These are phyloP conservation scores for Pichia paraexigua DNA, from an alignment of 805 yeast species.

Conservation along the genomic window DNA sequence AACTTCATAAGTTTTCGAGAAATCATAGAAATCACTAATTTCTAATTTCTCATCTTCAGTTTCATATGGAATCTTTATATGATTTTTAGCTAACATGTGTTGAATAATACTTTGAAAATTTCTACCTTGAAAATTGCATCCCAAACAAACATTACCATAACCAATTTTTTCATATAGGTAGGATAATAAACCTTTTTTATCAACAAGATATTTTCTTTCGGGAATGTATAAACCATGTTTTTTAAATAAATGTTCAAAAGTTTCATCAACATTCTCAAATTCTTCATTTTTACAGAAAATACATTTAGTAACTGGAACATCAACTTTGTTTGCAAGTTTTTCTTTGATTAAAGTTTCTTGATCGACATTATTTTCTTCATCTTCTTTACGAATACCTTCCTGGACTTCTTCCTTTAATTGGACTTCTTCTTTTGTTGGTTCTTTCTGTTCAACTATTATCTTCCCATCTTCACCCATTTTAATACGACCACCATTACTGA, in stretches of 20 bases:
- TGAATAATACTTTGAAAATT: slow-evolving; percentile 80
- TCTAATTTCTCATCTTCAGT: slow-evolving; percentile 66
- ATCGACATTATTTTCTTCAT: slow-evolving; percentile 16
- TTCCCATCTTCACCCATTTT: slow-evolving; percentile 23
- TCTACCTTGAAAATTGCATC: slow-evolving; percentile 79
- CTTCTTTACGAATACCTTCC: slow-evolving; percentile 12
- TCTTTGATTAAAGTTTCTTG: slow-evolving; percentile 38
- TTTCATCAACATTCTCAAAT: slow-evolving; percentile 34
- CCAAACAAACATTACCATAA: slow-evolving; percentile 74
- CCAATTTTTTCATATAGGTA: slow-evolving; percentile 77
- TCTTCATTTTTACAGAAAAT: slow-evolving; percentile 35
- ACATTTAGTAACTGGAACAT: slow-evolving; percentile 43
- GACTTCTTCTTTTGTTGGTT: slow-evolving; percentile 14
- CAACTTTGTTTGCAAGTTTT: slow-evolving; percentile 38
- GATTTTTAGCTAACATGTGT: slow-evolving; percentile 80
- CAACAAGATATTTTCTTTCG: slow-evolving; percentile 60
- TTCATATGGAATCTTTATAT: slow-evolving; percentile 86
- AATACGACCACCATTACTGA: slow-evolving; percentile 23
- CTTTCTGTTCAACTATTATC: slow-evolving; percentile 12
- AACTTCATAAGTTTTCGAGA: slow-evolving; percentile 52
- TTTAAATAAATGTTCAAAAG: slow-evolving; percentile 65
- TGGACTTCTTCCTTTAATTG: slow-evolving; percentile 13
- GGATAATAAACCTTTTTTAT: slow-evolving; percentile 62
- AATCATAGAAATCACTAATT: slow-evolving; percentile 78
- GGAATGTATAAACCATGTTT: slow-evolving; percentile 85